A percentile compares a stretch with the other conserved stretches of the same genome.
Conservation (phyloP, 495 filamentous ascomycete species). For the Penicillium simplicissimum region DNA sequence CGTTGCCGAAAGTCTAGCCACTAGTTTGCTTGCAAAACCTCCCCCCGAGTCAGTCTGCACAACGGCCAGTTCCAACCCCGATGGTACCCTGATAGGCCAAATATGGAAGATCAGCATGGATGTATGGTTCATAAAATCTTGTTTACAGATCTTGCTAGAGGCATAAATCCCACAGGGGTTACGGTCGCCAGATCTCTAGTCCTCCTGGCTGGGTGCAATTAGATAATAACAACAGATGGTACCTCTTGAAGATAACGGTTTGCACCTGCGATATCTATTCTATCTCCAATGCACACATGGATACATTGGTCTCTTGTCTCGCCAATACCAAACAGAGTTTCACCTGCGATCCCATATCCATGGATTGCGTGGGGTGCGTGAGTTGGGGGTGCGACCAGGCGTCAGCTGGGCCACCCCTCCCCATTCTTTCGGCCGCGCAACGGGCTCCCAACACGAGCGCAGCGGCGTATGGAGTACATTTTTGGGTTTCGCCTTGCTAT, state of each 20-base stretch:
- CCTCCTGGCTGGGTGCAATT: neutral
- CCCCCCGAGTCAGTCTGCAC: neutral
- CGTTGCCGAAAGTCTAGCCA: neutral
- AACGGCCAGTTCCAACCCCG: neutral
- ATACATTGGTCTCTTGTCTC: neutral
- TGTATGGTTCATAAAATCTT: neutral
- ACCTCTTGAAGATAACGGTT: too few relatives aligned
- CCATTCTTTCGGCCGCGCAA: slow-evolving; percentile 2
- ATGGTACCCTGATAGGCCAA: neutral
- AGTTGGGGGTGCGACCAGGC: slow-evolving; percentile 5
- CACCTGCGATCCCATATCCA: slow-evolving; percentile 3
- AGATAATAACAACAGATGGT: neutral
- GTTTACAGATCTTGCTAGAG: neutral
- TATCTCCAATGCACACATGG: too few relatives aligned
- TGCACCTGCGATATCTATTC: too few relatives aligned
- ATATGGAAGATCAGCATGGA: neutral
- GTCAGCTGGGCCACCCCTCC: slow-evolving; percentile 8
- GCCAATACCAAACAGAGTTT: neutral
- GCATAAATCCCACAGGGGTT: neutral
- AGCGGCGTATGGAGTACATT: neutral
- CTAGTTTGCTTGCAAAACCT: neutral
- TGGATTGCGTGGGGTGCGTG: slow-evolving; percentile 8
- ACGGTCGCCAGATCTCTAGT: neutral
- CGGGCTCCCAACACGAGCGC: neutral
- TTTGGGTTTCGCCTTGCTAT: neutral